Evolutionary conservation across 495 filamentous ascomycete genomes (phyloP).

Genomic region (Penicillium canariense): DNA sequence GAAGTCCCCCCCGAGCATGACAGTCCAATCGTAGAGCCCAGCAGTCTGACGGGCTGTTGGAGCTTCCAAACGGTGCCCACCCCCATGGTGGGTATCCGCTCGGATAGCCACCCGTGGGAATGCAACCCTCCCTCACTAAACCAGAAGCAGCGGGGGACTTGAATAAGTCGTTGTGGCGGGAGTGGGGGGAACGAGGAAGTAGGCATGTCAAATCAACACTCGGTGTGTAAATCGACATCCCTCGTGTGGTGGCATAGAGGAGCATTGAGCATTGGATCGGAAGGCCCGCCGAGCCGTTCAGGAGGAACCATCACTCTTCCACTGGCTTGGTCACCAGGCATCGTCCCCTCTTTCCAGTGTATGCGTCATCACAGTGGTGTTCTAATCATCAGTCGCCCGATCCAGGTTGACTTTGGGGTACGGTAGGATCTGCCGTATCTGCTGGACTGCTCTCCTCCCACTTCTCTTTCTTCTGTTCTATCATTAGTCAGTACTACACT

Average conservation of each 20-base stretch:
- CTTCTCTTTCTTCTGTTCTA: neutral
- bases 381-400: constrained; percentile 17
- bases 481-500: neutral
- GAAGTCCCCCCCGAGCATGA: constrained; percentile 13
- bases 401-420: constrained; percentile 16
- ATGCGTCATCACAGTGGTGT: constrained; percentile 36
- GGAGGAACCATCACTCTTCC: constrained; percentile 16
- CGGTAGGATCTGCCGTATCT: constrained; percentile 19
- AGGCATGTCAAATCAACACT: constrained; percentile 22
- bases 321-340: neutral
- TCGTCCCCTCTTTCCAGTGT: constrained; percentile 23
- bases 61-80: constrained; percentile 21
- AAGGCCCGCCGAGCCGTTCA: constrained; percentile 16
- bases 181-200: constrained; percentile 9
- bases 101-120: constrained; percentile 39
- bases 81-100: constrained; percentile 17
- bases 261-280: constrained; percentile 16
- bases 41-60: constrained; percentile 23
- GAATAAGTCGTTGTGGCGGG: constrained; percentile 30
- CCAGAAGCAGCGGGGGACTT: constrained; percentile 33
- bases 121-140: constrained; percentile 37
- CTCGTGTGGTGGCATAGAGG: neutral
- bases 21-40: constrained; percentile 28
- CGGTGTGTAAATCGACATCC: constrained; percentile 5
- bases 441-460: constrained; percentile 3